phyloP scores from a whole-genome alignment of 1,284 basidiomycete species.

The Xerocomus nothofagi region DNA sequence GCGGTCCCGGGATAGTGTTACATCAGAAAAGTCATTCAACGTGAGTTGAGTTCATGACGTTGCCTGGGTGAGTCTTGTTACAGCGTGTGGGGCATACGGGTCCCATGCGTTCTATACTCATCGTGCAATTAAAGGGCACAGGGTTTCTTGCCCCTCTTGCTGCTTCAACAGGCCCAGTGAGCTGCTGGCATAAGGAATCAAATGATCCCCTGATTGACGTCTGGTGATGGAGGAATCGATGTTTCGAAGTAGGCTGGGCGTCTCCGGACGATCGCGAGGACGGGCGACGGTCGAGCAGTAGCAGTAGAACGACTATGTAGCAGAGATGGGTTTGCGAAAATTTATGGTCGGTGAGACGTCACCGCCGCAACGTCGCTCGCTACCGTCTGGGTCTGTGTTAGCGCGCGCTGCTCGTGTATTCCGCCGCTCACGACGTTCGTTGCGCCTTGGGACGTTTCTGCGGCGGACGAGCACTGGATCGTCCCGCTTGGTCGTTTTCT shows the following conservation, averaged over 20 bases:
- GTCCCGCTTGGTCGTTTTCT: slow-evolving; percentile 24
- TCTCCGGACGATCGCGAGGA: neutral
- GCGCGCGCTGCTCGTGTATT: slow-evolving; percentile 19
- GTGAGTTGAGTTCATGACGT: slow-evolving; percentile 10
- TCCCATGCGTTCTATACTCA: neutral
- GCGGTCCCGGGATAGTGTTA: neutral
- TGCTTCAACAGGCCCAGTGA: slow-evolving; percentile 5
- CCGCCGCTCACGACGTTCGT: slow-evolving; percentile 24
- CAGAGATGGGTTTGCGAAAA: slow-evolving; percentile 22
- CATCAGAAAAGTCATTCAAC: slow-evolving; percentile 4
- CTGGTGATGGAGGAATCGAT: neutral
- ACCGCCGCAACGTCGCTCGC: slow-evolving; percentile 26
- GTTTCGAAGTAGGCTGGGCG: neutral
- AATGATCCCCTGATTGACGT: slow-evolving; percentile 14
- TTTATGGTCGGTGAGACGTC: slow-evolving; percentile 24
- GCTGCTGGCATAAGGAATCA: neutral
- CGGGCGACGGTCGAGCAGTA: neutral
- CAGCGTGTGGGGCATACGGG: neutral
- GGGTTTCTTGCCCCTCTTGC: neutral
- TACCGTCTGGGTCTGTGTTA: slow-evolving; percentile 18
- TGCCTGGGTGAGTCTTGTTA: slow-evolving; percentile 11
- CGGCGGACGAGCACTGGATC: slow-evolving; percentile 16
- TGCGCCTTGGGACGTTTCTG: slow-evolving; percentile 20
- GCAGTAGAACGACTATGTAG: slow-evolving; percentile 21
- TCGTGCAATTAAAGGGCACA: neutral